Percentiles rank a stretch among this genome's conserved stretches.
Conservation (phyloP, 768 basidiomycete species). For the Suillus weaverae region DNA sequence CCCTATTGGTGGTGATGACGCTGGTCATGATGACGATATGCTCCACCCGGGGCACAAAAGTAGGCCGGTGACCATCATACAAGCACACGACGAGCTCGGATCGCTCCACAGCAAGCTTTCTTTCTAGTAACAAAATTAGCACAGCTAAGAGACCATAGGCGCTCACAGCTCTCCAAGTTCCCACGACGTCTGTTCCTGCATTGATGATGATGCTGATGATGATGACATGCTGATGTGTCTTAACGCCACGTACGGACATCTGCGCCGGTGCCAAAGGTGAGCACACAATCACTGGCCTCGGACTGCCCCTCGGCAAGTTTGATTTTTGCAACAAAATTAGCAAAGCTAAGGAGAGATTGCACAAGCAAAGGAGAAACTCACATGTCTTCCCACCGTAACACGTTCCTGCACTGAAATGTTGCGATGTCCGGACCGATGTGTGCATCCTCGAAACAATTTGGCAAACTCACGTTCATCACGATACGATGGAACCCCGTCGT, state of each 20-base stretch:
- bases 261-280: background rate
- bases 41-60: background rate
- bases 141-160: background rate
- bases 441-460: background rate
- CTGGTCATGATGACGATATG: conserved; percentile 5
- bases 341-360: background rate
- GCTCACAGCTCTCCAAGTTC: background rate
- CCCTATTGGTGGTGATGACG: background rate
- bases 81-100: background rate
- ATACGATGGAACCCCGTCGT: conserved; percentile 2
- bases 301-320: background rate
- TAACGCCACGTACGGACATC: background rate
- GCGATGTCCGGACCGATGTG: conserved; percentile 5
- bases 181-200: background rate
- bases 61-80: background rate
- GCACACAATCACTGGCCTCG: conserved; percentile 2
- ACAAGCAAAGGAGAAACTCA: conserved; percentile 8
- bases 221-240: background rate
- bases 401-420: conserved; percentile 5
- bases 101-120: background rate
- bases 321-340: conserved; percentile 7
- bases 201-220: background rate
- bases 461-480: background rate
- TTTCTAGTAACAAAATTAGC: background rate
- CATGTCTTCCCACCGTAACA: conserved; percentile 6